Percentiles rank a stretch among this genome's conserved stretches.
These are phyloP conservation scores for Ascochyta clinopodiicola DNA, from an alignment of 2,329 filamentous ascomycete genomes.

Conservation along the genomic window DNA sequence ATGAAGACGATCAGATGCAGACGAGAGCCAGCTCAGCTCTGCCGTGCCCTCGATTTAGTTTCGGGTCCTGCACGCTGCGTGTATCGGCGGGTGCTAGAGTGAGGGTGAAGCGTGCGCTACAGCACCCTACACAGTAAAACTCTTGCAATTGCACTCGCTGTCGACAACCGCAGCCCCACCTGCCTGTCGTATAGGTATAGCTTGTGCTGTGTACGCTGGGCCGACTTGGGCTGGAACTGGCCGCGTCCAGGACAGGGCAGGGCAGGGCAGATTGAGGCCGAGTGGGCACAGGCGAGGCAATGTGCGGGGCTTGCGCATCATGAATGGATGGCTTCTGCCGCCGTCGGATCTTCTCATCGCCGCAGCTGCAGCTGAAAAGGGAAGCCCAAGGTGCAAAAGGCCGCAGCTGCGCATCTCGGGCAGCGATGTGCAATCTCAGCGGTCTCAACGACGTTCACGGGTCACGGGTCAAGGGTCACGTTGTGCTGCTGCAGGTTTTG, in stretches of 20 bases:
- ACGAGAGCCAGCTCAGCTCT: neutral
- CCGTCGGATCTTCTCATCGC: constrained; percentile 1
- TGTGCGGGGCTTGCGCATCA: constrained; percentile 14
- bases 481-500: constrained; percentile 15
- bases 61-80: neutral
- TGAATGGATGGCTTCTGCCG: constrained; percentile 7
- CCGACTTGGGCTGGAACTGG: neutral
- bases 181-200: neutral
- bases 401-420: constrained; percentile 1
- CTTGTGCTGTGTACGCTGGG: too few species aligned
- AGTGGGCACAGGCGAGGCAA: neutral
- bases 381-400: constrained; percentile 1
- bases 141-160: constrained; percentile 10
- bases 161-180: constrained; percentile 21
- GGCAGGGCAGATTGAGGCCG: constrained; percentile 1
- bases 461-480: neutral
- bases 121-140: too few species aligned
- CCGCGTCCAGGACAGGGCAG: too few species aligned
- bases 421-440: constrained; percentile 1
- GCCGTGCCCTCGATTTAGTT: neutral
- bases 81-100: too few species aligned
- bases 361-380: neutral
- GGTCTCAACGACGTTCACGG: constrained; percentile 5
- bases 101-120: too few species aligned
- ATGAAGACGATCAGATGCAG: neutral